Evolutionary conservation across 2,329 filamentous ascomycete genomes (phyloP).

Genomic region (Aschersonia sp.): DNA sequence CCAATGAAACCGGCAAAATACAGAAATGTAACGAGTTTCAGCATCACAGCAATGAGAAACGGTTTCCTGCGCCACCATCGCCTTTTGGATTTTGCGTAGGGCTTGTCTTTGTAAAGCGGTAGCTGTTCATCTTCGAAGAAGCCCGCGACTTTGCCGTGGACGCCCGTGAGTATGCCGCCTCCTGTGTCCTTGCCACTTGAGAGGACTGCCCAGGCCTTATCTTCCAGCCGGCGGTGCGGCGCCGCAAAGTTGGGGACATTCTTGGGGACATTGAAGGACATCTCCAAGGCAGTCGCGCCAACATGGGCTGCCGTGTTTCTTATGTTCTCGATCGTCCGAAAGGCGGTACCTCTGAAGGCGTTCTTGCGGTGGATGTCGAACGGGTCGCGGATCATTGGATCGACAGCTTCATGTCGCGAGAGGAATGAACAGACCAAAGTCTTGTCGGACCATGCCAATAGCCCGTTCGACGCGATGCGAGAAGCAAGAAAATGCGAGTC

Average conservation of each 20-base stretch:
- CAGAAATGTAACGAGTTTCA: constrained; percentile 44
- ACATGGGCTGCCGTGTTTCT: constrained; percentile 34
- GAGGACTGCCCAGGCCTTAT: constrained; percentile 47
- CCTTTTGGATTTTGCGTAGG: constrained; percentile 54
- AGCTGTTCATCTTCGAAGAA: constrained; percentile 48
- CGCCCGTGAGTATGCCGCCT: constrained; percentile 28
- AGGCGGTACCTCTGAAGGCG: constrained; percentile 33
- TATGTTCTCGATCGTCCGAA: constrained; percentile 27
- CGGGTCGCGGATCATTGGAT: constrained; percentile 26
- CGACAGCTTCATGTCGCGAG: constrained; percentile 14
- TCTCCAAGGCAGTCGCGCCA: constrained; percentile 34
- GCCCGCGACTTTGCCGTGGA: constrained; percentile 48
- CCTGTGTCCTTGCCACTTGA: constrained; percentile 18
- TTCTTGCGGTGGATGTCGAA: constrained; percentile 28
- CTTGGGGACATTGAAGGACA: constrained; percentile 54
- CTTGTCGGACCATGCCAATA: not conserved
- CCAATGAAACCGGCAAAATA: constrained; percentile 57
- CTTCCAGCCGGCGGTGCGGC: constrained; percentile 50
- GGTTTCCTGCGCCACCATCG: constrained; percentile 52
- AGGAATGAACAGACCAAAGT: not conserved
- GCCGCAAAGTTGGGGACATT: constrained; percentile 56
- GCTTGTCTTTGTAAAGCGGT: constrained; percentile 99
- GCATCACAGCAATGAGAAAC: constrained; percentile 31
- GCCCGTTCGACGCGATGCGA: not conserved
- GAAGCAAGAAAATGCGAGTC: too few species aligned